Evolutionary conservation across 164 flowering plant genomes (phyloP).

Genomic region (Magnolia sinica): DNA sequence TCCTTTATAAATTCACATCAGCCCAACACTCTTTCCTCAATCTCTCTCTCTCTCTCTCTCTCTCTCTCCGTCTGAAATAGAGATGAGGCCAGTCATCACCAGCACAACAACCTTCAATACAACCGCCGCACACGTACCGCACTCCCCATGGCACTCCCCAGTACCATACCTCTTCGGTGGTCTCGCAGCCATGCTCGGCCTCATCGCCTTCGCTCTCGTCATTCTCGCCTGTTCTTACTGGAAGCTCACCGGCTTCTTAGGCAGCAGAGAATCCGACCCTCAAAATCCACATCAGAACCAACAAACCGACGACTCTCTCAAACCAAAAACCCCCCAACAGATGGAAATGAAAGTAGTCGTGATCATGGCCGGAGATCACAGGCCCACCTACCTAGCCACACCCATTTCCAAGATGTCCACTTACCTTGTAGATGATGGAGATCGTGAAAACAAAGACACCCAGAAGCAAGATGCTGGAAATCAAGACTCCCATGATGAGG

Average conservation of each 20-base stretch:
- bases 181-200: slow-evolving; percentile 71
- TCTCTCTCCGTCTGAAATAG: neutral
- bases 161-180: slow-evolving; percentile 86
- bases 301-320: slow-evolving; percentile 14
- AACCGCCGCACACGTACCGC: neutral
- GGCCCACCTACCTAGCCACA: slow-evolving; percentile 63
- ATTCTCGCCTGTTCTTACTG: slow-evolving; percentile 79
- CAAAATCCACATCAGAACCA: neutral
- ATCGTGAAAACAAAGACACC: neutral
- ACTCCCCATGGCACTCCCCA: slow-evolving; percentile 78
- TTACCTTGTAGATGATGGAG: neutral
- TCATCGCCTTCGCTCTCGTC: slow-evolving; percentile 71
- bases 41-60: slow-evolving; percentile 2
- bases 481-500: neutral
- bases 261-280: slow-evolving; percentile 19
- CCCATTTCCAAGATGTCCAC: slow-evolving; percentile 27
- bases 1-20: slow-evolving; percentile 18
- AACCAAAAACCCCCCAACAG: slow-evolving; percentile 13
- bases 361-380: slow-evolving; percentile 67
- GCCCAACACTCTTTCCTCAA: slow-evolving; percentile 5
- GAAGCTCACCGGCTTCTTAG: slow-evolving; percentile 54
- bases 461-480: neutral
- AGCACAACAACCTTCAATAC: neutral
- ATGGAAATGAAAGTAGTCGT: slow-evolving; percentile 56
- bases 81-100: neutral